Conservation (phyloP, 139 green algal genomes). For the Yamagishiella unicocca region DNA sequence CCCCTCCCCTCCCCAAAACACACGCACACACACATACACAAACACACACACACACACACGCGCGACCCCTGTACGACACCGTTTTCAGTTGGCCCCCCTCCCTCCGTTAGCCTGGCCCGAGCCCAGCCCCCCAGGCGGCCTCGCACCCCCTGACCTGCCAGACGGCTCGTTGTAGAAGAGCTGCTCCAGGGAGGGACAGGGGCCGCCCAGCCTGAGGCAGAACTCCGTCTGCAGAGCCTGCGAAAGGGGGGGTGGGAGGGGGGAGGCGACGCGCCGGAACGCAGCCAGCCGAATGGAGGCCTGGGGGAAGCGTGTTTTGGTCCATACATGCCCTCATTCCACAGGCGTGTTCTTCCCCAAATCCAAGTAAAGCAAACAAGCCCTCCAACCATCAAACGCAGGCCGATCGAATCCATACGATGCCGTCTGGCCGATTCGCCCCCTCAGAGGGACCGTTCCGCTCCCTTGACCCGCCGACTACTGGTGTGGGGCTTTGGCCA, state of each 20-base stretch:
- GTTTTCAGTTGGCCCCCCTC: no score
- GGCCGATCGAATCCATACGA: neutral
- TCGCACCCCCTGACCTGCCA: no score
- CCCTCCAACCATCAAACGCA: neutral
- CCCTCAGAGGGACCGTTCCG: neutral
- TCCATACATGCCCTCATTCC: no score
- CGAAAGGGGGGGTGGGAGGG: no score
- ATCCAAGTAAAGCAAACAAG: neutral
- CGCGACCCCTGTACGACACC: no score
- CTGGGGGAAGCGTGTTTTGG: neutral
- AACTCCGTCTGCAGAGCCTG: neutral
- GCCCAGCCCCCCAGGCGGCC: no score
- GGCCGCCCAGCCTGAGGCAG: neutral
- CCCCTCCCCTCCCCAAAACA: no score
- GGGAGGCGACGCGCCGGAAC: no score
- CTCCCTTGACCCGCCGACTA: neutral
- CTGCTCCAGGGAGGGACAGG: neutral
- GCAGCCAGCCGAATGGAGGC: neutral
- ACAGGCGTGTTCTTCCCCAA: no score
- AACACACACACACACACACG: no score
- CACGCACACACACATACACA: no score
- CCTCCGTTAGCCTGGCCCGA: no score
- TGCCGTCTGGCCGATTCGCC: neutral
- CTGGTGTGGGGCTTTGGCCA: neutral
- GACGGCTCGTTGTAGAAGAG: neutral